These are phyloP conservation scores for Exophiala calicioides DNA, from an alignment of 2,329 filamentous ascomycete genomes.

Conservation along the genomic window DNA sequence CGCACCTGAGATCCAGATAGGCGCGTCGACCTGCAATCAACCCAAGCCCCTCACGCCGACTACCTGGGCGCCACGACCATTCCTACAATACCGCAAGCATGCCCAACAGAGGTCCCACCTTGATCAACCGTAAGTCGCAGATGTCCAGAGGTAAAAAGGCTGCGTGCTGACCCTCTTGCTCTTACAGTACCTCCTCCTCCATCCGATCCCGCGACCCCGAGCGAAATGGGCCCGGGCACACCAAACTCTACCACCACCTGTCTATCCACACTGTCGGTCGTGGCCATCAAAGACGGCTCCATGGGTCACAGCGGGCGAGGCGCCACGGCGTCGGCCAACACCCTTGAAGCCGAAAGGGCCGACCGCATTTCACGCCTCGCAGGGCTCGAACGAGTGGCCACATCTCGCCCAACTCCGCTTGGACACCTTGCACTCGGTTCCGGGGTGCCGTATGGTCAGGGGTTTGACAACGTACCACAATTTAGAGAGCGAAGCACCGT, in stretches of 20 bases:
- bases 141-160: neutral
- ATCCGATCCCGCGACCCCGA: constrained; percentile 81
- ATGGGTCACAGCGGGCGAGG: constrained; percentile 68
- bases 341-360: constrained; percentile 85
- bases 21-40: too few species aligned
- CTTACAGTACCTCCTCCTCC: constrained; percentile 83
- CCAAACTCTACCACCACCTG: constrained; percentile 91
- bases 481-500: constrained; percentile 84
- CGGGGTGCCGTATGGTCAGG: constrained; percentile 30
- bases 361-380: constrained; percentile 93
- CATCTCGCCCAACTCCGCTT: constrained; percentile 59
- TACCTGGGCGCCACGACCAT: too few species aligned
- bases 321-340: constrained; percentile 64
- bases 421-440: constrained; percentile 40
- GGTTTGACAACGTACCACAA: constrained; percentile 73
- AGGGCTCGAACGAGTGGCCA: constrained; percentile 83
- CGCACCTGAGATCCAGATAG: too few species aligned
- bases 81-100: constrained; percentile 22
- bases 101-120: constrained; percentile 26
- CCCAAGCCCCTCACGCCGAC: too few species aligned
- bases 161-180: constrained; percentile 61
- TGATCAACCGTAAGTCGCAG: constrained; percentile 26
- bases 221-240: constrained; percentile 84
- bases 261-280: constrained; percentile 86
- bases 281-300: constrained; percentile 94